Evolutionary conservation across 768 basidiomycete species (phyloP), one percentile per base, ranked within the genome.

Genomic region (Collybia nuda): DNA sequence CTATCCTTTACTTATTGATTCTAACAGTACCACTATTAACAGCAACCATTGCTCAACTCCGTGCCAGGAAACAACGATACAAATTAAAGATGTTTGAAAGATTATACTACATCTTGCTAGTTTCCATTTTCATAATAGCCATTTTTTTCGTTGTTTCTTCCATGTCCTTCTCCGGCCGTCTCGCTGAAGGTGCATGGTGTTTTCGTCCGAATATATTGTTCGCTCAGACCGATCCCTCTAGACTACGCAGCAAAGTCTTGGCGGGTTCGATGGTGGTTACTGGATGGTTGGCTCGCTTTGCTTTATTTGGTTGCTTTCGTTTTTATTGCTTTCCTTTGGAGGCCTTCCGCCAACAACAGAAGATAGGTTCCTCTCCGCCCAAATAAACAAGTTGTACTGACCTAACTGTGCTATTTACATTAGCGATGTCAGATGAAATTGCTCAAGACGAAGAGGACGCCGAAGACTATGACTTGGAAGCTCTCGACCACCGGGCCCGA

Each of bases 381-480:
- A 5, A 47, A 29, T 52, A 37, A 44, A 15, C 40, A 48, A 53
- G 58, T 69, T 51, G 61, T 39, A 49, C 48, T 50, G 44, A 51
- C 38, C 53, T 67, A 42, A 53, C 44, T 55, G 43, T 44, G 24
- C 70, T 77, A 58, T 77, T 62, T 56, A 90, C 88, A 66, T 83
- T 99, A 54, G 85, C 93, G 29, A 94, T 98, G 88, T 95, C 92
- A 21, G 95, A 98, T 56, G 97, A 99, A 72, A 70, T 98, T 46
- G 93, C 97, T 21, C 93, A 95, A 70, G 88, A 94, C 60, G 93
- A 95, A 62, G 86, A 88, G 59, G 94, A 95, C 56, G 95, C 92
- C 0, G 91, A 97, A 63, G 88, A 94, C 62, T 95, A 93, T 60
- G 93, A 94, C 61, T 74, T 92, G 22, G 93, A 93, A 58, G 74